Conservation (phyloP, 768 basidiomycete species). For the Hemileccinum impolitum region DNA sequence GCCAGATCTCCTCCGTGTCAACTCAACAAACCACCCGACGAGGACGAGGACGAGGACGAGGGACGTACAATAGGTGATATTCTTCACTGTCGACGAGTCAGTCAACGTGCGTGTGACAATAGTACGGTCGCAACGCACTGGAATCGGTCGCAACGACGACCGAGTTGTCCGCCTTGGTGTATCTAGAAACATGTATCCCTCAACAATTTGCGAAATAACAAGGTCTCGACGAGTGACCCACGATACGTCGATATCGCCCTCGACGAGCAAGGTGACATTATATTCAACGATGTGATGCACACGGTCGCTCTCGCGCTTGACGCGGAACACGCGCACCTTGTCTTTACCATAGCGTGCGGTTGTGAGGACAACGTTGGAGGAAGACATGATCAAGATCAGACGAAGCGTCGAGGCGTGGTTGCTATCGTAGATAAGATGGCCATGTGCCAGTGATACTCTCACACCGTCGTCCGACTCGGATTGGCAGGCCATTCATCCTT, state of each 20-base stretch:
- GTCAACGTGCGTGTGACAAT: neutral
- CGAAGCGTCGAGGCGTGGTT: neutral
- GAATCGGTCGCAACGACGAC: constrained; percentile 91
- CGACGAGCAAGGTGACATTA: constrained; percentile 73
- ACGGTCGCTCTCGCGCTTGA: constrained; percentile 61
- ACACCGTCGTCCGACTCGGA: too few species aligned
- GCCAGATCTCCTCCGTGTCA: constrained; percentile 56
- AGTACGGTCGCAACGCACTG: constrained; percentile 43
- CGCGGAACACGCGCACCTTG: constrained; percentile 79
- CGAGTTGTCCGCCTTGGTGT: constrained; percentile 85
- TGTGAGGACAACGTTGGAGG: constrained; percentile 31
- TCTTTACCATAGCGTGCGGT: constrained; percentile 83
- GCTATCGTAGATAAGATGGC: constrained; percentile 1
- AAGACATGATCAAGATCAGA: constrained; percentile 26
- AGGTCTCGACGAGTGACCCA: constrained; percentile 24
- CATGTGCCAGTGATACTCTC: too few species aligned
- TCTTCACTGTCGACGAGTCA: constrained; percentile 47
- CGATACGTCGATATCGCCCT: constrained; percentile 81
- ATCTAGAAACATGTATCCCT: constrained; percentile 42
- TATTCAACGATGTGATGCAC: constrained; percentile 83
- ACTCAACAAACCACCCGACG: neutral
- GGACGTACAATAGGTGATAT: constrained; percentile 57
- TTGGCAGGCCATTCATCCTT: too few species aligned
- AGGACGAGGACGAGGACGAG: too few species aligned
- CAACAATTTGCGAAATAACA: neutral